phyloP scores from a whole-genome alignment of 140 eudicot genomes.

The Bidens hawaiensis region DNA sequence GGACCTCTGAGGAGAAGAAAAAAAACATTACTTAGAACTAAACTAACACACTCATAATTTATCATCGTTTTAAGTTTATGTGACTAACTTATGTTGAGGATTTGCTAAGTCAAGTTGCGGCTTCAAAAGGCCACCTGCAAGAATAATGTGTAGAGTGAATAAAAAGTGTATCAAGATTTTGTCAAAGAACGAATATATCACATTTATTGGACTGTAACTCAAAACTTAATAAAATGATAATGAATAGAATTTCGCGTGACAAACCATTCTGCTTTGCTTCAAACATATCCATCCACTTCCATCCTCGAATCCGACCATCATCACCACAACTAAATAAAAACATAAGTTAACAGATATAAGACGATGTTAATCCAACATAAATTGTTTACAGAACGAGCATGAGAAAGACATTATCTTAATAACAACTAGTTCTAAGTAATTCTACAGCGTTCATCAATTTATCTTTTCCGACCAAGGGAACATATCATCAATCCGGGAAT shows the following conservation, averaged over 20 bases:
- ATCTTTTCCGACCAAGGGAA: background rate
- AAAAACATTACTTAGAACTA: constrained; percentile 17
- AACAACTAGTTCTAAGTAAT: background rate
- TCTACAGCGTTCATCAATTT: background rate
- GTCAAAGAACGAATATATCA: background rate
- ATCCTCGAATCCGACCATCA: constrained; percentile 91
- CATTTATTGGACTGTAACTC: background rate
- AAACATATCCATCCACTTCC: constrained; percentile 80
- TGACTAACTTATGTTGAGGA: constrained; percentile 87
- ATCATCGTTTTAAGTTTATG: constrained; percentile 20
- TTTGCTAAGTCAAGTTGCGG: constrained; percentile 68
- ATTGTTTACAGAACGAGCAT: background rate
- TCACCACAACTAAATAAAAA: constrained; percentile 77
- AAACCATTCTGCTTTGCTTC: constrained; percentile 32
- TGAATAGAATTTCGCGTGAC: constrained; percentile 37
- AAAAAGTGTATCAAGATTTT: background rate
- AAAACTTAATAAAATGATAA: background rate
- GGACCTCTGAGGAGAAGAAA: constrained; percentile 66
- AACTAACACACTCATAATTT: background rate
- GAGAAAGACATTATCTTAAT: background rate
- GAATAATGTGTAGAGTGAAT: background rate
- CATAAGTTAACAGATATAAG: constrained; percentile 9
- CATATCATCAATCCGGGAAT: background rate
- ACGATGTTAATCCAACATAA: background rate
- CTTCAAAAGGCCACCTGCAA: constrained; percentile 51